These are phyloP conservation scores for Gossypium lobatum DNA, from an alignment of 441 rosid genomes.

Conservation along the genomic window DNA sequence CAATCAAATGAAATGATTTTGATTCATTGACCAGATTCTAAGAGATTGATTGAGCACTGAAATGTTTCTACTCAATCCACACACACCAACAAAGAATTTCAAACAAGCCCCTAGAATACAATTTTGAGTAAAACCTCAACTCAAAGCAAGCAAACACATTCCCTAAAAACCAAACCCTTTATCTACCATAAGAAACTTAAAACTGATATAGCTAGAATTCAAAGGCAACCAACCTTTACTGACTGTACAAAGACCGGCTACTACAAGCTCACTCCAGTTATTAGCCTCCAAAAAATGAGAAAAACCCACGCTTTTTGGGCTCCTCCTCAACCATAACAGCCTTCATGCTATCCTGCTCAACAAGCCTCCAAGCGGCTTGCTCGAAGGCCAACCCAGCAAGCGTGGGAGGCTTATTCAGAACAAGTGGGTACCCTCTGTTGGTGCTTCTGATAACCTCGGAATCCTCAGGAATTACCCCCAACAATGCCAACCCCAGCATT, in stretches of 20 bases:
- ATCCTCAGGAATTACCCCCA: slow-evolving; percentile 93
- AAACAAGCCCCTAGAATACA: not conserved
- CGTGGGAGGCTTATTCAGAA: slow-evolving; percentile 87
- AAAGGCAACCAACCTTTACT: slow-evolving; percentile 16
- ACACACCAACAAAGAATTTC: not conserved
- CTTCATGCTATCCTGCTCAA: slow-evolving; percentile 92
- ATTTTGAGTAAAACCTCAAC: not conserved
- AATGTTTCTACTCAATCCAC: not conserved
- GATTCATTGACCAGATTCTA: not conserved
- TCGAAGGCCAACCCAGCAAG: slow-evolving; percentile 91
- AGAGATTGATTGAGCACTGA: not conserved
- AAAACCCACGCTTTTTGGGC: slow-evolving; percentile 80
- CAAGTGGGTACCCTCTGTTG: slow-evolving; percentile 83
- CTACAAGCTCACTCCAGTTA: not conserved
- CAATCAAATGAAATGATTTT: not conserved
- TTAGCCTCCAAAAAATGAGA: slow-evolving; percentile 81
- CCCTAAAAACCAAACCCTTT: not conserved
- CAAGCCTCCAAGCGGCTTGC: slow-evolving; percentile 98
- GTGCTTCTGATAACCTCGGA: slow-evolving; percentile 94
- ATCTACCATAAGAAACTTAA: not conserved
- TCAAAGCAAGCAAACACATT: not conserved
- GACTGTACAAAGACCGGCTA: slow-evolving; percentile 22
- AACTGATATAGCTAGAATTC: not conserved
- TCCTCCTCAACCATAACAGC: slow-evolving; percentile 94
- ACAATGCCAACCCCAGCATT: slow-evolving; percentile 74